Evolutionary conservation across 495 filamentous ascomycete species (phyloP).

Genomic region (Aspergillus sclerotioniger): DNA sequence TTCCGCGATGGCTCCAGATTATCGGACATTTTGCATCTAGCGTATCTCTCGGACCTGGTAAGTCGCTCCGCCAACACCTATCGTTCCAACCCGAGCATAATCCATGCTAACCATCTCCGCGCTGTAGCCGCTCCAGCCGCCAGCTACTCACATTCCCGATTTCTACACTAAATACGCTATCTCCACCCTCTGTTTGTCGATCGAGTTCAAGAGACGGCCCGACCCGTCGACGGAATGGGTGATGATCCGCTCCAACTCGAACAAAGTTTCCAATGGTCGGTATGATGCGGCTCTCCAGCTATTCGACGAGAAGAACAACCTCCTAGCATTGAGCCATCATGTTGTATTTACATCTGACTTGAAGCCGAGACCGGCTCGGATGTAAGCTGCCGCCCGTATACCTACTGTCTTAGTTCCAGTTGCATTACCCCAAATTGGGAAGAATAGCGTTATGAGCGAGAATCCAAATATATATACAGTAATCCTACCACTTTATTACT

Average conservation of each 20-base stretch:
- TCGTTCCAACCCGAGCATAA: not conserved
- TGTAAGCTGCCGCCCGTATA: slow-evolving; percentile 6
- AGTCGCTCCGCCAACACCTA: not conserved
- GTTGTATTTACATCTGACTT: slow-evolving; percentile 17
- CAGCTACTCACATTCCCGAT: slow-evolving; percentile 21
- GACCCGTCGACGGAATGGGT: slow-evolving; percentile 21
- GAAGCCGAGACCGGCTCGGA: slow-evolving; percentile 1
- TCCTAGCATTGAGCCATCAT: slow-evolving; percentile 25
- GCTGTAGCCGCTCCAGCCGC: slow-evolving; percentile 23
- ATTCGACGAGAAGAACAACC: slow-evolving; percentile 11
- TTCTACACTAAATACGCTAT: slow-evolving; percentile 22
- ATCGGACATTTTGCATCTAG: slow-evolving; percentile 19
- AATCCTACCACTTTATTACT: too few species aligned
- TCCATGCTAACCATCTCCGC: not conserved
- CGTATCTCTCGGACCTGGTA: slow-evolving; percentile 23
- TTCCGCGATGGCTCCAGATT: slow-evolving; percentile 22
- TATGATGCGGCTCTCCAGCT: slow-evolving; percentile 24
- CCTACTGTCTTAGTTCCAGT: not conserved
- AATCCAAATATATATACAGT: too few species aligned
- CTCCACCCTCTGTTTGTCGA: slow-evolving; percentile 25
- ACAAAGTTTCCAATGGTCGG: slow-evolving; percentile 18
- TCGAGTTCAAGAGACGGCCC: slow-evolving; percentile 27
- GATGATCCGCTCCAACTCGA: slow-evolving; percentile 22
- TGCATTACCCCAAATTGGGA: not conserved
- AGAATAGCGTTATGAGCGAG: too few species aligned